Conservation (phyloP, 2,329 filamentous ascomycete species). For the Cercospora citrullina region DNA sequence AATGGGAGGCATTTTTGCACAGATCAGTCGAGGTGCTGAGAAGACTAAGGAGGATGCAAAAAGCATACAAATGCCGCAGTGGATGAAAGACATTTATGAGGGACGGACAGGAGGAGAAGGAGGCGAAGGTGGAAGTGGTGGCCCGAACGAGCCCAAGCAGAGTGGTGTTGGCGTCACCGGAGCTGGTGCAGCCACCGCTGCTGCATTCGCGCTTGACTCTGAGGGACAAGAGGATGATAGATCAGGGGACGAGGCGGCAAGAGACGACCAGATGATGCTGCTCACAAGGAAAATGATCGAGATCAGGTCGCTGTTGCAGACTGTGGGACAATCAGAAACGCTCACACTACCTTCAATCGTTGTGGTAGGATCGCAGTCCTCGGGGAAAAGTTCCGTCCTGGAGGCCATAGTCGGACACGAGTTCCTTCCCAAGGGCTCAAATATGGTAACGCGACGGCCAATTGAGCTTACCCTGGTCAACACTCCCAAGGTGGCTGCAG, state of each 20-base stretch:
- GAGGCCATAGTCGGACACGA: slow-evolving; percentile 98
- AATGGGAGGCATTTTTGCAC: slow-evolving; percentile 72
- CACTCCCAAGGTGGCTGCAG: slow-evolving; percentile 78
- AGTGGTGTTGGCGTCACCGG: slow-evolving; percentile 56
- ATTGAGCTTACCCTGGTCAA: slow-evolving; percentile 97
- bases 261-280: slow-evolving; percentile 99
- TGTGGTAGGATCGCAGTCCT: slow-evolving; percentile 98
- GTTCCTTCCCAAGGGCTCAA: slow-evolving; percentile 94
- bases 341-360: slow-evolving; percentile 93
- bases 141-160: slow-evolving; percentile 42
- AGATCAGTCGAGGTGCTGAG: slow-evolving; percentile 78
- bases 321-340: slow-evolving; percentile 85
- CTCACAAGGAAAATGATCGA: slow-evolving; percentile 99
- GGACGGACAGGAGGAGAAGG: slow-evolving; percentile 37
- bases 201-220: slow-evolving; percentile 76
- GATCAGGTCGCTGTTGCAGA: slow-evolving; percentile 87
- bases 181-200: slow-evolving; percentile 68
- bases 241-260: slow-evolving; percentile 65
- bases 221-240: slow-evolving; percentile 63
- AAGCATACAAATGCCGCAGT: slow-evolving; percentile 61
- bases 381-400: slow-evolving; percentile 94
- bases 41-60: slow-evolving; percentile 68
- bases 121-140: slow-evolving; percentile 39
- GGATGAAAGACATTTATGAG: slow-evolving; percentile 68
- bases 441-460: slow-evolving; percentile 95